Evolutionary conservation across 768 basidiomycete genomes (phyloP), one percentile per base, ranked within the genome.

Genomic region (Postia placenta): DNA sequence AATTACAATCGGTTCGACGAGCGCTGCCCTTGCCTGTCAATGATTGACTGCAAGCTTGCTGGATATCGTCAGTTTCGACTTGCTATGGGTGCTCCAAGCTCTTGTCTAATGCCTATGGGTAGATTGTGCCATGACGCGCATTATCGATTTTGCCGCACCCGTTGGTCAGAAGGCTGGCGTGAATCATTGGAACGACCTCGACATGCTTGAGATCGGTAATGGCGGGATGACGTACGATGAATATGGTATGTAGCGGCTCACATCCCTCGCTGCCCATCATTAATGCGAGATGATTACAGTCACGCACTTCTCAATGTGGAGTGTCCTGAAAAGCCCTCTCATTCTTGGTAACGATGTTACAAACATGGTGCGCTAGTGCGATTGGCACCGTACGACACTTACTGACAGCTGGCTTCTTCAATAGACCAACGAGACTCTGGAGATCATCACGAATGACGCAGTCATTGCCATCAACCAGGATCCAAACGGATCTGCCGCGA

Each of bases 291-390:
- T 22, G 37, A 12, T 27, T 42, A 9, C 47, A 69, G 68, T 67
- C 19, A 68, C 67, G 3, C 69, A 73, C 53, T 69, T 72, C 49
- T 64, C 67, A 1, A 66, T 73, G 62, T 73, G 71, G 71, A 63
- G 66, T 7, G 49, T 73, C n/a, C 55, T 69, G 23, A 73, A 73
- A 61, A 67, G 65, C 41, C 69, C 71, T 0, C 60, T 73, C 9
- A 71, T 72, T 37, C 60, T 73, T 4, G 72, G 72, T 0, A 68
- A 72, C 53, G 69, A 72, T 44, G 49, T 71, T 15, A 65, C 64
- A 4, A 57, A 56, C 42, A 72, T 71, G 71, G 67, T 67, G 27
- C 14, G 52, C 19, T 17, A 5, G n/a, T n/a, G n/a, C n/a, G n/a
- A n/a, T n/a, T n/a, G n/a, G n/a, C 20, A 44, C 5, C 15, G 7